These are phyloP conservation scores for Trichoderma sp. DNA, from an alignment of 2,329 filamentous ascomycete genomes.

Conservation along the genomic window DNA sequence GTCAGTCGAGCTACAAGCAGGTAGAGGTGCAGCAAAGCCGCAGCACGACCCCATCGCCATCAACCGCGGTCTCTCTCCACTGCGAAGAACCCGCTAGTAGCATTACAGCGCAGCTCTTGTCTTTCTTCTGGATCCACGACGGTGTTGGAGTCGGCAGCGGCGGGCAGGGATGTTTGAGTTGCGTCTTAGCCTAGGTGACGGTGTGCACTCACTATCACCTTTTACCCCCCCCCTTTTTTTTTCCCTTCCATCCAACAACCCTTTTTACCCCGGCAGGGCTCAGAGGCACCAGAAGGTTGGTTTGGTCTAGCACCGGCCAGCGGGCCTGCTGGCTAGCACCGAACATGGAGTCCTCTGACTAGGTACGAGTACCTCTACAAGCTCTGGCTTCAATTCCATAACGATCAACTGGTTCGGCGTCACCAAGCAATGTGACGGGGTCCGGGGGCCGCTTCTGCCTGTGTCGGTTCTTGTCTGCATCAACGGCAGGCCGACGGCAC, in stretches of 20 bases:
- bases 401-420: neutral
- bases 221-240: neutral
- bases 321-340: neutral
- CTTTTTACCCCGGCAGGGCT: slow-evolving; percentile 10
- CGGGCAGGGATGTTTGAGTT: slow-evolving; percentile 17
- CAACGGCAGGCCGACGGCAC: neutral
- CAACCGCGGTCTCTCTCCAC: slow-evolving; percentile 18
- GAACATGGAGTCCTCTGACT: neutral
- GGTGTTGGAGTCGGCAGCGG: slow-evolving; percentile 11
- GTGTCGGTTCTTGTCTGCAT: neutral
- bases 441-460: neutral
- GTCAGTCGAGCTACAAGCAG: slow-evolving; percentile 17
- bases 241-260: neutral
- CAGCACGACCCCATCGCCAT: slow-evolving; percentile 17
- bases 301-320: neutral
- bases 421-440: neutral
- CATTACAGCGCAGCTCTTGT: slow-evolving; percentile 15
- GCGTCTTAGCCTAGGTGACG: slow-evolving; percentile 16
- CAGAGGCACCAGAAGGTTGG: slow-evolving; percentile 19
- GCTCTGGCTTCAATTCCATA: neutral
- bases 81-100: slow-evolving; percentile 10
- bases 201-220: slow-evolving; percentile 8
- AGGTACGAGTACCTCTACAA: neutral
- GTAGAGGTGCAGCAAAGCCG: slow-evolving; percentile 13
- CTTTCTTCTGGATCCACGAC: slow-evolving; percentile 10